Evolutionary conservation across 108 stramenopile species (phyloP), one percentile per base, ranked within the genome.

Genomic region (Discostella stelligeroides): DNA sequence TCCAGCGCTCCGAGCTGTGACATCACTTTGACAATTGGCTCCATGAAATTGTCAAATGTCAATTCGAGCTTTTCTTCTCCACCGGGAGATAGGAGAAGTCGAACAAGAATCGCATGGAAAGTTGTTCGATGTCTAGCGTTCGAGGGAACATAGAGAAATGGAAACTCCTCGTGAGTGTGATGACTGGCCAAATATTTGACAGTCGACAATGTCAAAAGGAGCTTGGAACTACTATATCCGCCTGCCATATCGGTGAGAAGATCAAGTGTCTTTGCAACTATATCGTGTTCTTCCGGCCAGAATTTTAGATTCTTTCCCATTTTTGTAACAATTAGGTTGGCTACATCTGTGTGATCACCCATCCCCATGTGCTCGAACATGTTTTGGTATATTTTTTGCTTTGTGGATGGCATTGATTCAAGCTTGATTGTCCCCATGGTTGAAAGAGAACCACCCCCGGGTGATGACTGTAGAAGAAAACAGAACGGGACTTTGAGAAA

Each of bases 221-320:
- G 85, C 82, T 98, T 98, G 17, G 88, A 90, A 63, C 92, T 91
- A 63, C 91, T 94, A 91, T 97, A 98, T 41, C 95, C 95, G 41
- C 88, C 84, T 2, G 97, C 94, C 95, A 99, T 97, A 73, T 97
- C 98, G 42, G 94, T 86, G 42, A 99, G 80, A 8, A 99, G 84
- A 24, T 95, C 93, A 41, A 99, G 75, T 7, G 98, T 97, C 42
- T 93, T 92, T 27, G 83, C 76, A 29, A 97, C 73, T 15, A 99
- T 86, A 24, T 96, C 95, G 53, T 94, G 69, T 14, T 95, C 86
- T 47, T 93, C 92, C 6, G 94, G 95, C 97, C 97, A 99, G 76
- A 84, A 97, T 81, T 97, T 97, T 50, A 99, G 87, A 77, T 97
- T 97, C 73, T 96, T 97, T 59, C 96, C 85, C 65, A 97, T 91